Percentiles rank a stretch among this genome's conserved stretches.
These are phyloP conservation scores for Fusarium sp. DNA, from an alignment of 2,329 filamentous ascomycete genomes.

Conservation along the genomic window DNA sequence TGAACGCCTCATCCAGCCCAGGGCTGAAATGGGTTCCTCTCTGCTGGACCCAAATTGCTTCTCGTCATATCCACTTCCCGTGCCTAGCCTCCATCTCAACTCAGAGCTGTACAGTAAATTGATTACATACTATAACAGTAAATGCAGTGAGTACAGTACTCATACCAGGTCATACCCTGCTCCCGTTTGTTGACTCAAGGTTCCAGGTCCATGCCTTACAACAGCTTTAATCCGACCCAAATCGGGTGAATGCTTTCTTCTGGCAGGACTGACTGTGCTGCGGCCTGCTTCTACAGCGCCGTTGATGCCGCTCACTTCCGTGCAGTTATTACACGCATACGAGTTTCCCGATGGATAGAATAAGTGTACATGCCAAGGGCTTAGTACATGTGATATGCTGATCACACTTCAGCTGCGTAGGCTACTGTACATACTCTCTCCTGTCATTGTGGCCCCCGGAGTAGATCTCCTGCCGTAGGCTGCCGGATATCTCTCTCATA, in stretches of 20 bases:
- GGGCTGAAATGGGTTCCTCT: slow-evolving; percentile 5
- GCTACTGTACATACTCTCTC: neutral
- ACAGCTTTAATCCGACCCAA: neutral
- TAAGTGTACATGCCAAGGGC: slow-evolving; percentile 9
- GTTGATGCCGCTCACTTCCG: slow-evolving; percentile 3
- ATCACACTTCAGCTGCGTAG: neutral
- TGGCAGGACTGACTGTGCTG: neutral
- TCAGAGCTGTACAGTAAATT: neutral
- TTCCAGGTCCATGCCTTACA: slow-evolving; percentile 1
- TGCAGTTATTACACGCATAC: neutral
- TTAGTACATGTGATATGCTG: slow-evolving; percentile 2
- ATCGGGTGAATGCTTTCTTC: neutral
- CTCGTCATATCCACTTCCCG: slow-evolving; percentile 39
- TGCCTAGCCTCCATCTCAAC: slow-evolving; percentile 16
- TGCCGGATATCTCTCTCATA: slow-evolving; percentile 18
- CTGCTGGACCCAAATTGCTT: neutral
- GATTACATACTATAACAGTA: neutral
- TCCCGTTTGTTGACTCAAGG: slow-evolving; percentile 7
- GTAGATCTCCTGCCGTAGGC: slow-evolving; percentile 8
- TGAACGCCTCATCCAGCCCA: slow-evolving; percentile 7
- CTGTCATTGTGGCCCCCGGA: neutral
- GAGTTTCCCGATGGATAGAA: neutral
- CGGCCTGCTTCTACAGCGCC: slow-evolving; percentile 8
- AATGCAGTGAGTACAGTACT: neutral
- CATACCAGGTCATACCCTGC: slow-evolving; percentile 16